Base-by-base conservation (phyloP, 2,329 filamentous ascomycete species). In the Aspergillus sp. region DNA sequence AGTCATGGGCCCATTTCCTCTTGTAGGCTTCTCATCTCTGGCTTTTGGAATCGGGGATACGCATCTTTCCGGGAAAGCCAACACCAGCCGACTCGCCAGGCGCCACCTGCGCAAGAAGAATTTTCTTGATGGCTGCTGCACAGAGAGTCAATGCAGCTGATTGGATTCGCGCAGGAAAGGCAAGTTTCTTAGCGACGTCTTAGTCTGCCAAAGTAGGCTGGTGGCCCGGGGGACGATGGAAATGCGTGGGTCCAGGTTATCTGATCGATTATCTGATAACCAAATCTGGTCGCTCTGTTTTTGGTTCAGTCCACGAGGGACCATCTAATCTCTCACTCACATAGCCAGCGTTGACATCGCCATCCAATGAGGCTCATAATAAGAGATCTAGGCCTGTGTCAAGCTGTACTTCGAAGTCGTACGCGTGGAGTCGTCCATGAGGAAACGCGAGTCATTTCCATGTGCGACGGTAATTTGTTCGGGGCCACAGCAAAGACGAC, bases 211-310 rank as follows among this genome's bases (percentile, higher is more conserved):
- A 55, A 55, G 53, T 19, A 55, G 43, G 53, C n/a, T 41, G 31
- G 19, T 47, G 53, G 53, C 22, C 43, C 41, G 15, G 19, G 23
- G 51, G 23, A 38, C 34, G 13, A 15, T 5, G 34, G 34, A 41
- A 41, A 41, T 41, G 34, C 4, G 55, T 54, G 28, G 50, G 50
- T 48, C 43, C 50, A 31, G n/a, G 4, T 59, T 54, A 59, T 59
- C 57, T 59, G 50, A 59, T 59, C 41, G 57, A 59, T 59, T 48
- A 59, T 49, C 50, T 54, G 57, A 59, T 53, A 51, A 58, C 31
- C 56, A 31, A 48, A 52, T 50, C 30, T 51, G 30, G 22, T 51
- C 22, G 25, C 15, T 41, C 38, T 53, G 22, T 23, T 52, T 53
- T 23, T 19, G 8, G 19, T 19, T 19, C 28, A 17, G 17, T 38